These are phyloP conservation scores for Coemansia aciculifera DNA, from an alignment of 192 early-diverging fungal species.

Conservation along the genomic window DNA sequence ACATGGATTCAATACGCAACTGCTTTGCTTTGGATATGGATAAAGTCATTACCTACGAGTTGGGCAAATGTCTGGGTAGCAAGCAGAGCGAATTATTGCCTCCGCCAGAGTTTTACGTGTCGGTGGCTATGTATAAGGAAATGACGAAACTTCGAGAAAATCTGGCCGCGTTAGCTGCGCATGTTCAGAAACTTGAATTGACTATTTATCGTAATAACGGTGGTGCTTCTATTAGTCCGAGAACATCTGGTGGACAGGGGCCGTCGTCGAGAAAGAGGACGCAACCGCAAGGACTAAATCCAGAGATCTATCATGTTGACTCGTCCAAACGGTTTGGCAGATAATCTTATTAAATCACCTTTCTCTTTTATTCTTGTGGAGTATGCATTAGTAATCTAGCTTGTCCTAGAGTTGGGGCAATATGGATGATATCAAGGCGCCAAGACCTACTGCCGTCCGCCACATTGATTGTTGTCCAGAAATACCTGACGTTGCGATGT, in stretches of 20 bases:
- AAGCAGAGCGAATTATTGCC: slow-evolving; percentile 15
- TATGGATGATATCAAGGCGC: not conserved
- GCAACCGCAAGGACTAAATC: slow-evolving; percentile 25
- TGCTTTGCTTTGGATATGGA: slow-evolving; percentile 43
- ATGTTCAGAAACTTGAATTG: slow-evolving; percentile 43
- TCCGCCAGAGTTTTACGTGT: slow-evolving; percentile 46
- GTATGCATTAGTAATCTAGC: not conserved
- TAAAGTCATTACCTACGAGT: slow-evolving; percentile 43
- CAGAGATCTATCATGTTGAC: slow-evolving; percentile 38
- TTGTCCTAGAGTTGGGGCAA: not conserved
- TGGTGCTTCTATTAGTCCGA: slow-evolving; percentile 23
- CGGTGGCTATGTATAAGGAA: slow-evolving; percentile 33
- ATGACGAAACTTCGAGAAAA: slow-evolving; percentile 40
- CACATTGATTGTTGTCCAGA: not conserved
- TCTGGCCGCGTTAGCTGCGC: slow-evolving; percentile 40
- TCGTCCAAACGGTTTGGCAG: slow-evolving; percentile 34
- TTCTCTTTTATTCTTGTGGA: not conserved
- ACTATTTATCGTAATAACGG: slow-evolving; percentile 16
- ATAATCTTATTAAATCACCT: not conserved
- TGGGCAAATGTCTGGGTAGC: slow-evolving; percentile 41
- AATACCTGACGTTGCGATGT: not conserved
- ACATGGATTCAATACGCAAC: slow-evolving; percentile 36
- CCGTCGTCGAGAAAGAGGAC: slow-evolving; percentile 20
- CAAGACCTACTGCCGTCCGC: not conserved
- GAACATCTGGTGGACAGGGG: slow-evolving; percentile 12